Conservation (phyloP, 495 filamentous ascomycete species). For the Monascus purpureus region DNA sequence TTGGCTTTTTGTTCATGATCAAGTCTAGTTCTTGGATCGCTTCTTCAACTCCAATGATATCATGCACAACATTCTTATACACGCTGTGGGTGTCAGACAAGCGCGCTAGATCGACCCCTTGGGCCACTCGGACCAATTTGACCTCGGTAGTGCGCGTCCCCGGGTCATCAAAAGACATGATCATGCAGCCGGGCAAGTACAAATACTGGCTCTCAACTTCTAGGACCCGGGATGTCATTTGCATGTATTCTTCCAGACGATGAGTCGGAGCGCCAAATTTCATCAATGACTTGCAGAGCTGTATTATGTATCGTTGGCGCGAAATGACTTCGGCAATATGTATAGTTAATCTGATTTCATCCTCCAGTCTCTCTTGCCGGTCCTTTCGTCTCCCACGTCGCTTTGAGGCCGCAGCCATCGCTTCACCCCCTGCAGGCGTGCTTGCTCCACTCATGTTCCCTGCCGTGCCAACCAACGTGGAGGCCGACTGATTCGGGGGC, state of each 20-base stretch:
- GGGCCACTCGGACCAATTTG: constrained; percentile 58
- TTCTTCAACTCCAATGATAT: constrained; percentile 63
- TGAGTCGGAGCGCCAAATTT: constrained; percentile 62
- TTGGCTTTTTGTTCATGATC: constrained; percentile 38
- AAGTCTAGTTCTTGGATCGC: constrained; percentile 53
- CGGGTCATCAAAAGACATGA: constrained; percentile 81
- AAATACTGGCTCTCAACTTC: constrained; percentile 80
- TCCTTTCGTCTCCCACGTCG: constrained; percentile 14
- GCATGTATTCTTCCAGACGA: constrained; percentile 69
- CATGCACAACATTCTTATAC: constrained; percentile 88
- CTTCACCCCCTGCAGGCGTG: constrained; percentile 10
- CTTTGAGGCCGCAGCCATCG: constrained; percentile 11
- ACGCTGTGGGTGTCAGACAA: constrained; percentile 71
- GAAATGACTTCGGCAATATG: constrained; percentile 68
- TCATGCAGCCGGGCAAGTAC: constrained; percentile 86
- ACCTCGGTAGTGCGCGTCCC: constrained; percentile 80
- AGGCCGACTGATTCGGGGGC: constrained; percentile 13
- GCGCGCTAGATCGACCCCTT: constrained; percentile 71
- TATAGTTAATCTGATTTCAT: constrained; percentile 63
- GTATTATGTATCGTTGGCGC: constrained; percentile 71
- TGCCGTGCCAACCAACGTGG: constrained; percentile 16
- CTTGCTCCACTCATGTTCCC: constrained; percentile 16
- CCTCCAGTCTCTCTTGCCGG: constrained; percentile 12
- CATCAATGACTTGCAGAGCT: constrained; percentile 80
- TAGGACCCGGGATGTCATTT: constrained; percentile 71